Conservation (phyloP, 208 protist genomes). For the Herpetomonas muscarum region DNA sequence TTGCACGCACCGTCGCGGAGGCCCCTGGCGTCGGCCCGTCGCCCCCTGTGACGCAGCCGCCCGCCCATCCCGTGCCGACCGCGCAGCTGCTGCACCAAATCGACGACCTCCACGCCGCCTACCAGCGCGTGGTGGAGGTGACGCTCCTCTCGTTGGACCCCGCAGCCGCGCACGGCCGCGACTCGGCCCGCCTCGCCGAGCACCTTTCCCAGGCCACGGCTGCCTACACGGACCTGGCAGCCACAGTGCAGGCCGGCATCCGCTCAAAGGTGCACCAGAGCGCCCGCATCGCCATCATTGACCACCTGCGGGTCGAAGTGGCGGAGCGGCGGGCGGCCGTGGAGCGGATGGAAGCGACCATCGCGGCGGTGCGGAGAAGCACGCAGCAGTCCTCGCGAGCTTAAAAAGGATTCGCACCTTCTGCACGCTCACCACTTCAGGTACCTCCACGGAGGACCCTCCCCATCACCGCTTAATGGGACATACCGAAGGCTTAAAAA, state of each 20-base stretch:
- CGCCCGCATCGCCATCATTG: slow-evolving; percentile 39
- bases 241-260: slow-evolving; percentile 58
- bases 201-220: slow-evolving; percentile 1
- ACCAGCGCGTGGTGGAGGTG: slow-evolving; percentile 23
- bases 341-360: slow-evolving; percentile 39
- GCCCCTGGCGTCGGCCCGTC: neutral
- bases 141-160: neutral
- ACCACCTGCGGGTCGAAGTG: slow-evolving; percentile 45
- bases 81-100: slow-evolving; percentile 29
- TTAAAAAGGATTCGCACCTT: too few relatives aligned
- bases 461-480: too few relatives aligned
- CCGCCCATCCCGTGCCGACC: slow-evolving; percentile 16
- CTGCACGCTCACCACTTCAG: too few relatives aligned
- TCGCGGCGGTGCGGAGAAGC: slow-evolving; percentile 26
- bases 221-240: slow-evolving; percentile 11
- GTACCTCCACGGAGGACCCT: too few relatives aligned
- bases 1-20: neutral
- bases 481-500: too few relatives aligned
- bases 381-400: too few relatives aligned
- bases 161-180: neutral
- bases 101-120: slow-evolving; percentile 24
- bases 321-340: slow-evolving; percentile 32
- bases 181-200: neutral
- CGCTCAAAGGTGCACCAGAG: slow-evolving; percentile 57
- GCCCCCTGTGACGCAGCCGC: neutral